phyloP scores from a whole-genome alignment of 345 rosid genomes.

The Pseudoturritis turrita region DNA sequence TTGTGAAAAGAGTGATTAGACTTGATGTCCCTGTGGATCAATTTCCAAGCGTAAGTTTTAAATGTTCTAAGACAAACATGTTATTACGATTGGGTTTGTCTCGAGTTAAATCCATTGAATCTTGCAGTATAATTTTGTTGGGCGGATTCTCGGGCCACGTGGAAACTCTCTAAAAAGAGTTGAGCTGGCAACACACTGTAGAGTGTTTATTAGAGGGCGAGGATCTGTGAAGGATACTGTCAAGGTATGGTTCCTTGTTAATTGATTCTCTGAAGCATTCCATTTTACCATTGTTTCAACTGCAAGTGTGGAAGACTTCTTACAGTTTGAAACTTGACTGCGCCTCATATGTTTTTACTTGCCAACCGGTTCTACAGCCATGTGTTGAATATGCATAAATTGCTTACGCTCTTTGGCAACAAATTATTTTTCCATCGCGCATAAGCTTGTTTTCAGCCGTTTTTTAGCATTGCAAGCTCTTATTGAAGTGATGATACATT shows the following conservation, averaged over 20 bases:
- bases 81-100: not conserved
- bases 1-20: constrained; percentile 68
- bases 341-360: not conserved
- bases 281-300: not conserved
- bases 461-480: not conserved
- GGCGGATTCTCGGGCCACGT: constrained; percentile 94
- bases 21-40: constrained; percentile 95
- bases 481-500: not conserved
- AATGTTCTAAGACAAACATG: not conserved
- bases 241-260: constrained; percentile 45
- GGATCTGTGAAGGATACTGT: constrained; percentile 87
- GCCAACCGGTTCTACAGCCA: not conserved
- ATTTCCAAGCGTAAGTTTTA: constrained; percentile 72
- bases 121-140: constrained; percentile 87
- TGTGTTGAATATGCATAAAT: not conserved
- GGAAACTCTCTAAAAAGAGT: constrained; percentile 95
- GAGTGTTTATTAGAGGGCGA: constrained; percentile 87
- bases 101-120: constrained; percentile 20
- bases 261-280: not conserved
- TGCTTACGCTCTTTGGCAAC: not conserved
- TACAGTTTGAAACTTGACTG: not conserved
- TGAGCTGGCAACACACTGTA: constrained; percentile 74
- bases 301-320: not conserved
- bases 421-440: not conserved
- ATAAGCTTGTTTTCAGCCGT: not conserved